These are phyloP conservation scores for Trichoderma polysporum DNA, from an alignment of 2,329 filamentous ascomycete species.

Conservation along the genomic window DNA sequence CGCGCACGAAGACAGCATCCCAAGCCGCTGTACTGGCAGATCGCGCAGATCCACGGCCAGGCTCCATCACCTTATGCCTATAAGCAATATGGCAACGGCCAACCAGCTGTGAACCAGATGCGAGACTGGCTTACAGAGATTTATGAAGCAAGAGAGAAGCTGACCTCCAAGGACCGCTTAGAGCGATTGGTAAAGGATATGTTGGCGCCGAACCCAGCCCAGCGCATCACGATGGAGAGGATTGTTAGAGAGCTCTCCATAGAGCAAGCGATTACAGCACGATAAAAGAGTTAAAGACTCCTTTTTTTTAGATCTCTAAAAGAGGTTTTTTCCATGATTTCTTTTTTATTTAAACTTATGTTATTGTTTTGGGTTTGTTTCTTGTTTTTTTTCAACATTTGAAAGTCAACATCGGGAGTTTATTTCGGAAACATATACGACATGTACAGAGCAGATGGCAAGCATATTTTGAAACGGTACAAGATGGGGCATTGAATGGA, in stretches of 20 bases:
- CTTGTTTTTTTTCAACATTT: neutral
- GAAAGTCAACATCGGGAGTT: conserved; percentile 12
- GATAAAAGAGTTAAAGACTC: neutral
- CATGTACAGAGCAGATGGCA: conserved; percentile 9
- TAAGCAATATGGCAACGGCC: conserved; percentile 39
- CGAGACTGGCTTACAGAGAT: conserved; percentile 57
- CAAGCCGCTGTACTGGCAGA: conserved; percentile 57
- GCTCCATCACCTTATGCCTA: conserved; percentile 30
- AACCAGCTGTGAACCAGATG: conserved; percentile 52
- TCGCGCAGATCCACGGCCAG: conserved; percentile 54
- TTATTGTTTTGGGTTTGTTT: neutral
- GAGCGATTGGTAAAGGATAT: conserved; percentile 55
- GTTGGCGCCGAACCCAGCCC: conserved; percentile 50
- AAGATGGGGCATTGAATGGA: neutral
- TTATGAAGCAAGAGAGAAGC: conserved; percentile 45
- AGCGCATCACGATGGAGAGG: conserved; percentile 55
- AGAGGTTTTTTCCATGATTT: neutral
- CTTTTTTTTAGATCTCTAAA: neutral
- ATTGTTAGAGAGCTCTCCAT: conserved; percentile 46
- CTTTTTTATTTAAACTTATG: neutral
- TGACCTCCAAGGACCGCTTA: conserved; percentile 48
- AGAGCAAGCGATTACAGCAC: conserved; percentile 26
- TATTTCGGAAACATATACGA: conserved; percentile 7
- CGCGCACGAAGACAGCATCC: conserved; percentile 49
- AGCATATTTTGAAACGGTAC: conserved; percentile 1